A percentile compares a stretch with the other conserved stretches of the same genome.
These are phyloP conservation scores for Glomus cerebriforme DNA, from an alignment of 192 early-diverging fungal species.

Conservation along the genomic window DNA sequence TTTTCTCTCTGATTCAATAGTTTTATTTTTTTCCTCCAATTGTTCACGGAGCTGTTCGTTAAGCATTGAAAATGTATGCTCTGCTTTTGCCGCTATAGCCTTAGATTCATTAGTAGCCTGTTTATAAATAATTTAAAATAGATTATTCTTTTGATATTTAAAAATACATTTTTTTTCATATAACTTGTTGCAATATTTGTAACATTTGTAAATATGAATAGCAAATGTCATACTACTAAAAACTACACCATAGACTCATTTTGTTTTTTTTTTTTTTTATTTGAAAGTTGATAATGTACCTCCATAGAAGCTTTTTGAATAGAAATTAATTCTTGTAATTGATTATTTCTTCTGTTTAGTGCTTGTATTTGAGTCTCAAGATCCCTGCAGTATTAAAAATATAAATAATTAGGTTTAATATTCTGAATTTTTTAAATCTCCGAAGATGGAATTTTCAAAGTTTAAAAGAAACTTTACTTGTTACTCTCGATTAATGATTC, in stretches of 20 bases:
- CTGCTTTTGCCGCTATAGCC: slow-evolving; percentile 25
- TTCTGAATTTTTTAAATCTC: too few species aligned
- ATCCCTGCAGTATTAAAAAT: slow-evolving; percentile 22
- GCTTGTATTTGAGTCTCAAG: slow-evolving; percentile 41
- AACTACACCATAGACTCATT: too few species aligned
- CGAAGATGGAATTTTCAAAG: background rate
- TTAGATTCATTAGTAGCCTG: slow-evolving; percentile 10
- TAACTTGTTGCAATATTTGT: background rate
- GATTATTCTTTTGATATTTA: background rate
- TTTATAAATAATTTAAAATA: background rate
- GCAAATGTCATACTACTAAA: too few species aligned
- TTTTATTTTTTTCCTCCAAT: slow-evolving; percentile 40
- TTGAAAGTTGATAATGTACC: background rate
- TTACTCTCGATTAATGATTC: slow-evolving; percentile 39
- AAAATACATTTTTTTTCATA: too few species aligned
- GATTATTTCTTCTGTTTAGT: slow-evolving; percentile 37
- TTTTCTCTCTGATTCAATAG: slow-evolving; percentile 38
- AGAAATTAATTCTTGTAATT: slow-evolving; percentile 40
- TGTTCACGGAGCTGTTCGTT: slow-evolving; percentile 42
- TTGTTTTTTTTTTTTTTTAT: too few species aligned
- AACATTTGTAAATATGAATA: background rate
- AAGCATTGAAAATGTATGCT: slow-evolving; percentile 37
- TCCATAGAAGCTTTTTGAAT: slow-evolving; percentile 36
- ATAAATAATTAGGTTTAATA: background rate
- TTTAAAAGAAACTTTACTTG: slow-evolving; percentile 33